Conservation (phyloP, 345 rosid genomes). For the Sonneratia caseolaris region DNA sequence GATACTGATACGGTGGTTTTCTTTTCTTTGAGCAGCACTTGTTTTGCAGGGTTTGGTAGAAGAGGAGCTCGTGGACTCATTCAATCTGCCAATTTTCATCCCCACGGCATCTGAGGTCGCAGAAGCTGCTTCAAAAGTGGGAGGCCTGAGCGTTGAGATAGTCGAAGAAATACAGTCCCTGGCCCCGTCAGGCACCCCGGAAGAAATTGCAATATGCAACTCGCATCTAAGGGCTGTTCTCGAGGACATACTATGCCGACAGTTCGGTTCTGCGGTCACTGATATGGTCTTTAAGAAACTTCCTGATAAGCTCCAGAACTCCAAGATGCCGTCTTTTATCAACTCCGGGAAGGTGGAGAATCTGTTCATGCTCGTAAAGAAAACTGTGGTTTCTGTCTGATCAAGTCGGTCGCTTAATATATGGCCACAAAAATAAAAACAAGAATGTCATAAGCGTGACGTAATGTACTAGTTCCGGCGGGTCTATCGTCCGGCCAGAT, state of each 20-base stretch:
- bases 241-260: constrained; percentile 6
- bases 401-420: too few species aligned
- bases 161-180: neutral
- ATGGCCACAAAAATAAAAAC: too few species aligned
- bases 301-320: constrained; percentile 9
- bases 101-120: neutral
- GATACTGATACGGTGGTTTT: too few species aligned
- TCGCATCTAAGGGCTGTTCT: constrained; percentile 7
- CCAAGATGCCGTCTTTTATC: neutral
- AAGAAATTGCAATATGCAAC: neutral
- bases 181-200: neutral
- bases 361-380: neutral
- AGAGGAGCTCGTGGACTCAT: constrained; percentile 2
- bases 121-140: neutral
- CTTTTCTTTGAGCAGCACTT: too few species aligned
- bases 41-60: constrained; percentile 3
- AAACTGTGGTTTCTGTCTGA: neutral
- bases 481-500: too few species aligned
- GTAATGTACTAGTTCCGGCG: too few species aligned
- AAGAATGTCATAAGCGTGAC: too few species aligned
- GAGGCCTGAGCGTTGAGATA: neutral
- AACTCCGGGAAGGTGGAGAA: neutral
- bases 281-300: constrained; percentile 19
- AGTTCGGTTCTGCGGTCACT: constrained; percentile 22
- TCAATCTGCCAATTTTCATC: constrained; percentile 7